Conservation (phyloP, 495 filamentous ascomycete genomes). For the Glutinoglossum americanum region DNA sequence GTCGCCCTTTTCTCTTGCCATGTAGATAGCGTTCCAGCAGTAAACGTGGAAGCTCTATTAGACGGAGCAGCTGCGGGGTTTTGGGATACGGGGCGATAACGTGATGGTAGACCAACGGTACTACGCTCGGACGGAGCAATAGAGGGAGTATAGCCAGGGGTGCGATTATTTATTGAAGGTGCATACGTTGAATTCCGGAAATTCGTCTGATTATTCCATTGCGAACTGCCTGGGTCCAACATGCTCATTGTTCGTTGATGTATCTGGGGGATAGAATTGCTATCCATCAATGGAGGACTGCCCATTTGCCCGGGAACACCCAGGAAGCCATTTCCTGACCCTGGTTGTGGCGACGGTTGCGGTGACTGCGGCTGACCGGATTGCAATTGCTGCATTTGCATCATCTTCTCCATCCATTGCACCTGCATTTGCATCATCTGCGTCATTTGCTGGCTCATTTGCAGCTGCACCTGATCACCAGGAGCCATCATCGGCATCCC, state of each 20-base stretch:
- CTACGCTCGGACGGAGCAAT: constrained; percentile 90
- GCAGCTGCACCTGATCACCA: constrained; percentile 55
- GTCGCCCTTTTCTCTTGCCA: constrained; percentile 1
- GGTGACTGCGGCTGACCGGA: constrained; percentile 18
- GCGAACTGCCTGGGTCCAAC: constrained; percentile 41
- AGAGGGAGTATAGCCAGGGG: constrained; percentile 34
- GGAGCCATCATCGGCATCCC: constrained; percentile 18
- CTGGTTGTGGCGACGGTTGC: constrained; percentile 3
- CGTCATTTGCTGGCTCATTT: constrained; percentile 74
- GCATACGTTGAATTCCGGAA: constrained; percentile 30
- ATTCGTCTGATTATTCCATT: constrained; percentile 23
- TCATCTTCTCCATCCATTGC: constrained; percentile 57
- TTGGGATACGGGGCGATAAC: constrained; percentile 81
- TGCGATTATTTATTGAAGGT: constrained; percentile 4
- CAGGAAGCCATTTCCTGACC: background rate
- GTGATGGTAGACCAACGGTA: constrained; percentile 69
- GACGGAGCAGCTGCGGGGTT: constrained; percentile 16
- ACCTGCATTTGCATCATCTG: constrained; percentile 89
- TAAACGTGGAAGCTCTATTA: constrained; percentile 26
- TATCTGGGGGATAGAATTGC: background rate
- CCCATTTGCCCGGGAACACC: background rate
- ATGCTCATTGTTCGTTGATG: constrained; percentile 29
- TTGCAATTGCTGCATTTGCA: constrained; percentile 45
- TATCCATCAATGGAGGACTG: background rate
- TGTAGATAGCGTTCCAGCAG: constrained; percentile 20